These are phyloP conservation scores for Phytopythium vexans DNA, from an alignment of 352 stramenopile species.

Conservation along the genomic window DNA sequence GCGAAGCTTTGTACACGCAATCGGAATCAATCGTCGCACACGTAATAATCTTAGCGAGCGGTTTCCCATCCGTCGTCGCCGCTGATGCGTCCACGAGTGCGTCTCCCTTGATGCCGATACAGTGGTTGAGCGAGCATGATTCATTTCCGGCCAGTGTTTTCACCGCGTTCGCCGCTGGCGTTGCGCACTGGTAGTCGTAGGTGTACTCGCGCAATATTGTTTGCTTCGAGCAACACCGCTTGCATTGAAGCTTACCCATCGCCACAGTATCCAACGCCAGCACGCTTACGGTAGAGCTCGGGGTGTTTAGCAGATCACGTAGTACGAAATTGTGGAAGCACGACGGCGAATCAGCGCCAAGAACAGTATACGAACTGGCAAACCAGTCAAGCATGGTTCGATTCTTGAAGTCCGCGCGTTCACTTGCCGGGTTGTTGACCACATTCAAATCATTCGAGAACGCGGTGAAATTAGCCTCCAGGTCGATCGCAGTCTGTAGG, in stretches of 20 bases:
- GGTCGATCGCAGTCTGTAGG: conserved; percentile 4
- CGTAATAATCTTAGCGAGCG: too few species aligned
- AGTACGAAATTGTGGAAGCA: conserved; percentile 11
- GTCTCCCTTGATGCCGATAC: conserved; percentile 1
- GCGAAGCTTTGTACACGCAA: too few species aligned
- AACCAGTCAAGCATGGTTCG: conserved; percentile 14
- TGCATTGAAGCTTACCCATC: conserved; percentile 11
- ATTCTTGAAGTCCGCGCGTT: conserved; percentile 5
- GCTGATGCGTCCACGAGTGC: neutral
- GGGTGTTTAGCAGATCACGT: conserved; percentile 4
- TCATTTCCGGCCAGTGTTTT: conserved; percentile 9
- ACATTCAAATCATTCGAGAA: conserved; percentile 13
- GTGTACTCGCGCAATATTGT: conserved; percentile 13
- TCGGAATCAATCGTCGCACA: too few species aligned
- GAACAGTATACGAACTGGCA: neutral
- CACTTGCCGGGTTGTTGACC: conserved; percentile 14
- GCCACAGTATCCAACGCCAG: neutral
- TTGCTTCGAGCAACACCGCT: conserved; percentile 16
- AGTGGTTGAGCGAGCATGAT: conserved; percentile 12
- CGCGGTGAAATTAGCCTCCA: conserved; percentile 10
- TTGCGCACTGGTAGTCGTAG: conserved; percentile 18
- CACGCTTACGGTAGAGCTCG: neutral
- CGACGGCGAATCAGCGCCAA: neutral
- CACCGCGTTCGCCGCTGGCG: neutral
- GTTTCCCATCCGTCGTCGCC: neutral